These are phyloP conservation scores for Pseudonitzschia multiseries DNA, from an alignment of 108 stramenopile genomes.

Conservation along the genomic window DNA sequence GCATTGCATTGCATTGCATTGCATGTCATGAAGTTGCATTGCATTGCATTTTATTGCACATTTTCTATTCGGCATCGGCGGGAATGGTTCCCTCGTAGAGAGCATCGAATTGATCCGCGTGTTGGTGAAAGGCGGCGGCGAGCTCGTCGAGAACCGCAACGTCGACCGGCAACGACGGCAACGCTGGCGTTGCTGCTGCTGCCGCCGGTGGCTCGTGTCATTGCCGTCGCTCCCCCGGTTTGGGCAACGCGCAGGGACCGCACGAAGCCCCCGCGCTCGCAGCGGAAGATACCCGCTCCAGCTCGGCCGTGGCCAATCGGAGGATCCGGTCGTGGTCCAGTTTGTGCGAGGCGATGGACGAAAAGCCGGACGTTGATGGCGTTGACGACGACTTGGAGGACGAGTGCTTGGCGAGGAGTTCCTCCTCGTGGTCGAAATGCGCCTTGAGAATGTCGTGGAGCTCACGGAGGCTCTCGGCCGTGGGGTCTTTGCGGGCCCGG, in stretches of 20 bases:
- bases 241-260: neutral
- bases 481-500: constrained; percentile 23
- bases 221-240: neutral
- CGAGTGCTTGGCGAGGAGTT: constrained; percentile 18
- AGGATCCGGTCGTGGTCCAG: constrained; percentile 22
- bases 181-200: neutral
- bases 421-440: constrained; percentile 51
- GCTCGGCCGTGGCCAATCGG: neutral
- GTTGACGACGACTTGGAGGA: neutral
- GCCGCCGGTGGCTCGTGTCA: constrained; percentile 4
- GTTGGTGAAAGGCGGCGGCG: neutral
- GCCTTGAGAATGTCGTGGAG: constrained; percentile 23
- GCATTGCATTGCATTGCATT: neutral
- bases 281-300: neutral
- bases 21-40: neutral
- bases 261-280: neutral
- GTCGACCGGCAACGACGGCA: neutral
- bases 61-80: neutral
- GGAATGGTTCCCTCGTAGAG: neutral
- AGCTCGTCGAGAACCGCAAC: neutral
- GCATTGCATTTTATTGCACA: neutral
- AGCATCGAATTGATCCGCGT: constrained; percentile 3
- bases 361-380: neutral
- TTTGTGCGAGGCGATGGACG: constrained; percentile 8
- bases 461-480: constrained; percentile 20